Conservation (phyloP, 768 basidiomycete species). For the Serendipita sp. region DNA sequence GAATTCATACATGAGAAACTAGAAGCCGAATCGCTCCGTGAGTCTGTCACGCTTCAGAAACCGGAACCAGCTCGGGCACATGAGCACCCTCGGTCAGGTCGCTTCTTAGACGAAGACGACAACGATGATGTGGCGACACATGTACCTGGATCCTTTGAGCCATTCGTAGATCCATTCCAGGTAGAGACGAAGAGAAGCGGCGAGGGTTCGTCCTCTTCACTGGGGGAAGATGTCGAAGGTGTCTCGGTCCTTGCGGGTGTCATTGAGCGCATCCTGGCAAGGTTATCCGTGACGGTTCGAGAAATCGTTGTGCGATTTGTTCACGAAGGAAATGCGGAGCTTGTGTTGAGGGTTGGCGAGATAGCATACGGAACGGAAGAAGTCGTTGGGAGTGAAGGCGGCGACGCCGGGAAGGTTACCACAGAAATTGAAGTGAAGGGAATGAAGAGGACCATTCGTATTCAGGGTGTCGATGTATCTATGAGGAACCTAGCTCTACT, state of each 20-base stretch:
- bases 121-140: slow-evolving; percentile 10
- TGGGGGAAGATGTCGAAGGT: slow-evolving; percentile 32
- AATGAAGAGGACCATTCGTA: slow-evolving; percentile 32
- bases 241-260: slow-evolving; percentile 68
- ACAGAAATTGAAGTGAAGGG: slow-evolving; percentile 8
- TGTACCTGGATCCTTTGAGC: slow-evolving; percentile 43
- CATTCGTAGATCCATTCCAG: slow-evolving; percentile 21
- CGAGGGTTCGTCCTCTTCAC: neutral
- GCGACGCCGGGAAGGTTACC: neutral
- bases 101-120: neutral
- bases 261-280: slow-evolving; percentile 60
- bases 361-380: slow-evolving; percentile 41
- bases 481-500: too few relatives aligned
- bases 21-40: slow-evolving; percentile 55
- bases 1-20: too few relatives aligned
- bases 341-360: slow-evolving; percentile 42
- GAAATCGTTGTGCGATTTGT: slow-evolving; percentile 54
- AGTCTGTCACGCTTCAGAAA: slow-evolving; percentile 37
- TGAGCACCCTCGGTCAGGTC: too few relatives aligned
- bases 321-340: slow-evolving; percentile 42
- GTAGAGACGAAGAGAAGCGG: neutral
- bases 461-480: slow-evolving; percentile 33
- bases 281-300: slow-evolving; percentile 59
- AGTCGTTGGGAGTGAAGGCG: slow-evolving; percentile 1
- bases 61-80: too few relatives aligned